Conservation (phyloP, 805 yeast genomes). For the Priceomyces fermenticarens region DNA sequence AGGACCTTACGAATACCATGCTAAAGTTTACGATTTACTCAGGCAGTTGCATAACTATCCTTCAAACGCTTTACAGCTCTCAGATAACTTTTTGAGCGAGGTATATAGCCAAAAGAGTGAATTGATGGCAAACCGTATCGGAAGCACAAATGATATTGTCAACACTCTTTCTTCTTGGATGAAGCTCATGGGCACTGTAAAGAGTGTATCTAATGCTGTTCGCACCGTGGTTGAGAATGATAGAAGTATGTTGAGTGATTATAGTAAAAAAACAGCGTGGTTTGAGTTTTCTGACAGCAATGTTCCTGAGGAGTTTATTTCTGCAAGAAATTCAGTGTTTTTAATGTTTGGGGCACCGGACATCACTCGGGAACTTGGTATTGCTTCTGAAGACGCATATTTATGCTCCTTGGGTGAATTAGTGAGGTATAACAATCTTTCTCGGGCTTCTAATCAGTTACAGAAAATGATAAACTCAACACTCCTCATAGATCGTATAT, state of each 20-base stretch:
- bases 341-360: conserved; percentile 20
- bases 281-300: conserved; percentile 29
- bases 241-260: conserved; percentile 10
- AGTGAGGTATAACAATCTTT: conserved; percentile 37
- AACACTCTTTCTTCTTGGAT: conserved; percentile 14
- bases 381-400: conserved; percentile 10
- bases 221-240: background rate
- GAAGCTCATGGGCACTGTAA: conserved; percentile 25
- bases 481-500: conserved; percentile 40
- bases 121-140: conserved; percentile 6
- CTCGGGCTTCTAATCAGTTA: conserved; percentile 31
- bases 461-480: conserved; percentile 55
- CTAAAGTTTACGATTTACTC: conserved; percentile 50
- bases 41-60: conserved; percentile 44
- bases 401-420: conserved; percentile 35
- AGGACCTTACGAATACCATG: conserved; percentile 34
- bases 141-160: conserved; percentile 15
- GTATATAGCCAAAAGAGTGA: conserved; percentile 12
- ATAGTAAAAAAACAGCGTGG: conserved; percentile 31
- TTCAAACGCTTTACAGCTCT: conserved; percentile 7
- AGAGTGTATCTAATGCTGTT: conserved; percentile 17
- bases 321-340: conserved; percentile 39
- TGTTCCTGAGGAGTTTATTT: conserved; percentile 41
- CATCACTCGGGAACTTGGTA: background rate
- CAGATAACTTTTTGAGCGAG: conserved; percentile 17